Base-by-base conservation (phyloP, 1,139 yeast genomes). In the Debaryomyces robertsiae region DNA sequence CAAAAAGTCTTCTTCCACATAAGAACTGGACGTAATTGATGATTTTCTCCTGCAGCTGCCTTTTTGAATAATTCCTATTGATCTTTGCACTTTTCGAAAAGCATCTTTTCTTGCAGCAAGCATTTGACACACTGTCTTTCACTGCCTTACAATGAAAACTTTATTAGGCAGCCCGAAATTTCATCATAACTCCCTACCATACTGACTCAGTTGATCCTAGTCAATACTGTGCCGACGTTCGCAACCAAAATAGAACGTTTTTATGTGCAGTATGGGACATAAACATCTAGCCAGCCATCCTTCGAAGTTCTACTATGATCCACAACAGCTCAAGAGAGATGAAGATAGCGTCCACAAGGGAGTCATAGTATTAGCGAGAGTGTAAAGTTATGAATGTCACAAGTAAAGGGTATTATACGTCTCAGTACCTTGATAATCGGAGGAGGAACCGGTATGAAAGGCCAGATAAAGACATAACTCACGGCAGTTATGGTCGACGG, bases 1-100 rank as follows among this genome's bases (percentile, higher is more conserved):
- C 34, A 65, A 52, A 33, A 64, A 63, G 38, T 65, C 71, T 24
- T 60, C 65, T 34, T 63, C 65, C 11, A 63, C 60, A 31, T 61
- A 62, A 2, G 66, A 58, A 25, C 54, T 55, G 4, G 64, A 52
- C 1, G 65, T 58, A 31, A 59, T 59, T 19, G 51, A 45, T 19
- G 48, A 27, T 19, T 32, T 30, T 6, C 25, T 19, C 28, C 27
- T 17, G 22, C 22, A 19, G 7, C 7, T 19, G 22, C 22, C 22
- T 7, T 7, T 19, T 19, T 19, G 22, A 19, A 19, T 6, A 19
- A 19, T 19, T 5, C 22, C 22, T 6, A 19, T 19, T 19, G 22
- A 5, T 19, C 22, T 7, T 19, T 19, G 22, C 22, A 7, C 22
- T 28, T 40, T 19, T 11, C 24, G 34, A n/a, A 7, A 23, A 3